phyloP scores from a whole-genome alignment of 1,284 basidiomycete species.

The Ceratobasidium sp. region DNA sequence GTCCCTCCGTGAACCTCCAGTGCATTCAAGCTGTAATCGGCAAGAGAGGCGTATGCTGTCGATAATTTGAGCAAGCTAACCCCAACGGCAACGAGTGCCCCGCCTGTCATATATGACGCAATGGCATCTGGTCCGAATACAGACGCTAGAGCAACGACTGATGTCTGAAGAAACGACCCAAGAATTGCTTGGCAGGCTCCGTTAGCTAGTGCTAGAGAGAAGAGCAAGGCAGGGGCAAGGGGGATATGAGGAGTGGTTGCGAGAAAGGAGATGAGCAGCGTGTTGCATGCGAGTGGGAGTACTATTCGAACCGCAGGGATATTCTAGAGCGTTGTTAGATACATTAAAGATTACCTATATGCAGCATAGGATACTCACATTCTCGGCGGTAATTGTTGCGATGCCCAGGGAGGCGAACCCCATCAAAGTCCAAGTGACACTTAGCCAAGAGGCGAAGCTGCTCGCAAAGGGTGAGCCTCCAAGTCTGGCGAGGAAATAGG shows the following conservation, averaged over 20 bases:
- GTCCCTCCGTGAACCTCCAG: neutral
- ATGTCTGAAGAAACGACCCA: slow-evolving; percentile 72
- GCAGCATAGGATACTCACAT: slow-evolving; percentile 61
- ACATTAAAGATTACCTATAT: too few relatives aligned
- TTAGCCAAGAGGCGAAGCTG: slow-evolving; percentile 74
- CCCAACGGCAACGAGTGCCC: slow-evolving; percentile 76
- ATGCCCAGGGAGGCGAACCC: slow-evolving; percentile 74
- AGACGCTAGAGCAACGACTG: slow-evolving; percentile 73
- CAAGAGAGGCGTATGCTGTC: slow-evolving; percentile 61
- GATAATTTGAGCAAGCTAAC: slow-evolving; percentile 75
- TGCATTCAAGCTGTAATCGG: neutral
- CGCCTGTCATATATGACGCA: slow-evolving; percentile 75
- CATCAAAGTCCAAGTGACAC: slow-evolving; percentile 66
- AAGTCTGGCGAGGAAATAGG: slow-evolving; percentile 74
- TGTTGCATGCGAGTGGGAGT: slow-evolving; percentile 55
- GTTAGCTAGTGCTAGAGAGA: slow-evolving; percentile 67
- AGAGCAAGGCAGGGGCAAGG: slow-evolving; percentile 63
- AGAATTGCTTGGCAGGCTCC: slow-evolving; percentile 62
- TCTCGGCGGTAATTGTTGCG: slow-evolving; percentile 70
- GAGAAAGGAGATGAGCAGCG: slow-evolving; percentile 63
- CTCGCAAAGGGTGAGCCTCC: slow-evolving; percentile 61
- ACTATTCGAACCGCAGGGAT: slow-evolving; percentile 62
- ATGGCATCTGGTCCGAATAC: slow-evolving; percentile 72
- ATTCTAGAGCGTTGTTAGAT: slow-evolving; percentile 48
- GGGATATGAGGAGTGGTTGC: slow-evolving; percentile 58